Evolutionary conservation across 83 land plant genomes (phyloP).

Genomic region (Picea abies): DNA sequence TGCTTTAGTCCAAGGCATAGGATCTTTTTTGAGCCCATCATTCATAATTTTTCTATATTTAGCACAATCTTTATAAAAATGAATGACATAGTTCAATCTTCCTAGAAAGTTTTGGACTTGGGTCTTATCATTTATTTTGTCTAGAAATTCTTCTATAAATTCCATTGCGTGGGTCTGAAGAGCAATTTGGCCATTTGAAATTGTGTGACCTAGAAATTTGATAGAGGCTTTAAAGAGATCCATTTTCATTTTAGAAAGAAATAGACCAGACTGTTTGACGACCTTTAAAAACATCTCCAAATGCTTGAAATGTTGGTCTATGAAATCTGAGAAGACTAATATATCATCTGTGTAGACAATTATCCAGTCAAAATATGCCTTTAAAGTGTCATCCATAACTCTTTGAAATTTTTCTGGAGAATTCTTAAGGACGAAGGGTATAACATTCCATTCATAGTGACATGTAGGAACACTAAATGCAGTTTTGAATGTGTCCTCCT

Average conservation of each 20-base stretch:
- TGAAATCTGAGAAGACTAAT: neutral
- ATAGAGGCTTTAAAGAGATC: neutral
- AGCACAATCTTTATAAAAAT: neutral
- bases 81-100: neutral
- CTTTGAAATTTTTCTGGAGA: neutral
- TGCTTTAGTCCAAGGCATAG: neutral
- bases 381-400: neutral
- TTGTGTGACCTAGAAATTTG: neutral
- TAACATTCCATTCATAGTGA: neutral
- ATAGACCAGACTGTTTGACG: neutral
- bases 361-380: neutral
- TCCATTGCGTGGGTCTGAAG: neutral
- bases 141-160: neutral
- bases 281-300: neutral
- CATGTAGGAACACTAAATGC: neutral
- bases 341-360: neutral
- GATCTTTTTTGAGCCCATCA: neutral
- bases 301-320: neutral
- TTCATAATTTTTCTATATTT: neutral
- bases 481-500: neutral
- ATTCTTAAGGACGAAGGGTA: neutral
- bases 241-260: neutral
- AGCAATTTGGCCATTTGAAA: neutral
- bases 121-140: neutral
- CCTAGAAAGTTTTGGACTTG: neutral